Evolutionary conservation across 78 protist genomes (phyloP).

Genomic region (Pigoraptor vietnamica): DNA sequence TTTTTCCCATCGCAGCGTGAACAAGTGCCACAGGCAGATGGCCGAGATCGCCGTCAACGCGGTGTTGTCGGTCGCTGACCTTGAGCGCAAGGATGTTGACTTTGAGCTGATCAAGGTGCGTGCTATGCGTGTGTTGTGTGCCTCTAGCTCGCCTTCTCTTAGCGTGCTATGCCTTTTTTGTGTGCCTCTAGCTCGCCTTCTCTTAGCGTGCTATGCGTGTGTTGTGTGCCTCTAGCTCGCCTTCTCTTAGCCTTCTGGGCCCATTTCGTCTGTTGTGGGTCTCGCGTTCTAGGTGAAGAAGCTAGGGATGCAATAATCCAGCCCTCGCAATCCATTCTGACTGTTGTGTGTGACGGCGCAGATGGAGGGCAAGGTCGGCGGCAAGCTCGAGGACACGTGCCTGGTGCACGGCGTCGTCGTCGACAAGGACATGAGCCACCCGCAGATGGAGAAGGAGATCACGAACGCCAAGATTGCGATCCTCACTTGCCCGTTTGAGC

Average conservation of each 20-base stretch:
- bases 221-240: no score
- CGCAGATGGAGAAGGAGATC: constrained; percentile 77
- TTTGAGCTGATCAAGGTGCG: constrained; percentile 97
- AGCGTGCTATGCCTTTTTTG: not conserved
- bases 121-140: not conserved
- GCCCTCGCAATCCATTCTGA: no score
- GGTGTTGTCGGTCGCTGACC: constrained; percentile 95
- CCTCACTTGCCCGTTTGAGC: constrained; percentile 99
- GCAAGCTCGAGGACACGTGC: constrained; percentile 90
- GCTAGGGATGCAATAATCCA: no score
- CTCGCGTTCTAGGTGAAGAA: no score
- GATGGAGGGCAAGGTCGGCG: constrained; percentile 92
- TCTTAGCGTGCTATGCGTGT: constrained; percentile 29
- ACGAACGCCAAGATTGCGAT: constrained; percentile 93
- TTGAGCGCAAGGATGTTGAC: constrained; percentile 94
- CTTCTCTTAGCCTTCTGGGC: not conserved
- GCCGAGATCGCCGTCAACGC: constrained; percentile 96
- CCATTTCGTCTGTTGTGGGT: not conserved
- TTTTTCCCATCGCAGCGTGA: constrained; percentile 47
- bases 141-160: no score
- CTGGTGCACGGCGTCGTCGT: constrained; percentile 94
- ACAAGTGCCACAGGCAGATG: constrained; percentile 75
- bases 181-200: no score
- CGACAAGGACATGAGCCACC: constrained; percentile 92
- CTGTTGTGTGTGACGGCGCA: no score